Percentiles rank a stretch among this genome's conserved stretches.
Conservation (phyloP, 192 early-diverging fungal genomes). For the Coemansia sp. region DNA sequence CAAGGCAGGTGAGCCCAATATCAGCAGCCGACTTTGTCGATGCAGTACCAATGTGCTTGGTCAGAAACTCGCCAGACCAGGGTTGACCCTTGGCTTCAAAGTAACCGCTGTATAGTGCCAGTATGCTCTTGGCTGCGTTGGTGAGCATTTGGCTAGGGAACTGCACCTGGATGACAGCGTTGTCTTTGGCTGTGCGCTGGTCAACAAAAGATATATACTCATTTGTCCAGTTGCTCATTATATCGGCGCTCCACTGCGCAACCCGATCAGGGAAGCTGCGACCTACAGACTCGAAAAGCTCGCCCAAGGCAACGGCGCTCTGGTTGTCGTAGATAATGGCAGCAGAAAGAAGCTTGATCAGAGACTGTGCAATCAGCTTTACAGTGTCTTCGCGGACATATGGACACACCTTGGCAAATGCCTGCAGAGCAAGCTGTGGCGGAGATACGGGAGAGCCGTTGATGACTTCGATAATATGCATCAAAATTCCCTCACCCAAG, state of each 20-base stretch:
- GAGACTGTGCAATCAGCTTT: not conserved
- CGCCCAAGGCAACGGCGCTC: conserved; percentile 16
- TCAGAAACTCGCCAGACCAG: conserved; percentile 27
- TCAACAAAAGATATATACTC: conserved; percentile 13
- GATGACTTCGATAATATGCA: conserved; percentile 21
- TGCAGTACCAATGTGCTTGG: conserved; percentile 1
- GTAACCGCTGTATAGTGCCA: conserved; percentile 28
- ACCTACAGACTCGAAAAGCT: conserved; percentile 23
- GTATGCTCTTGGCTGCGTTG: conserved; percentile 28
- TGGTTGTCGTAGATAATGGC: conserved; percentile 27
- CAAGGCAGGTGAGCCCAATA: conserved; percentile 23
- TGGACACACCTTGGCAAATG: conserved; percentile 28
- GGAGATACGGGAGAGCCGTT: conserved; percentile 25
- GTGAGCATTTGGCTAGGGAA: conserved; percentile 23
- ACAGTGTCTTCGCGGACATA: conserved; percentile 13
- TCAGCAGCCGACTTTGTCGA: conserved; percentile 12
- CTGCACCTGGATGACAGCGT: conserved; percentile 26
- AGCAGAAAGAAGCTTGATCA: conserved; percentile 22
- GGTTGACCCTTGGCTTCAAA: conserved; percentile 15
- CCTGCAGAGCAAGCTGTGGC: conserved; percentile 26
- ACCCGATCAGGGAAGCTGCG: conserved; percentile 16
- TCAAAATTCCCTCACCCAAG: conserved; percentile 7
- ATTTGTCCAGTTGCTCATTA: conserved; percentile 17
- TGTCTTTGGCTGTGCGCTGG: conserved; percentile 14
- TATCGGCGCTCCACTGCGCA: conserved; percentile 14